Evolutionary conservation across 1,284 basidiomycete species (phyloP).

Genomic region (Bjerkandera adusta): DNA sequence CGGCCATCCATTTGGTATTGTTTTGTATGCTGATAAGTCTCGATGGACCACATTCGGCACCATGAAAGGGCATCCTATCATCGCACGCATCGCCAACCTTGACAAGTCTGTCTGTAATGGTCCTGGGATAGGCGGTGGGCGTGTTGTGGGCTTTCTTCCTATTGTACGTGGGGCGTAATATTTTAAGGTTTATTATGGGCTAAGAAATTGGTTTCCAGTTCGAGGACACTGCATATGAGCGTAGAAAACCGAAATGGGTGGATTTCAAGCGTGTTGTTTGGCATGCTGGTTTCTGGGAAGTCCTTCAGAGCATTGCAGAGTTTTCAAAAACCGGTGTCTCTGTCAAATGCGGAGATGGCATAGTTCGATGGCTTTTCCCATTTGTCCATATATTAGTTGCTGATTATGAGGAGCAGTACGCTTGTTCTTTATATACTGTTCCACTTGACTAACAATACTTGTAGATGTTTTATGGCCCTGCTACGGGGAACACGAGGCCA

Average conservation of each 20-base stretch:
- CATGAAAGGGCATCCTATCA: slow-evolving; percentile 39
- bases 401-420: slow-evolving; percentile 8
- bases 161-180: slow-evolving; percentile 27
- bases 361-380: background rate
- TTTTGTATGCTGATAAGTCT: slow-evolving; percentile 44
- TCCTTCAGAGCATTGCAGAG: background rate
- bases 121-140: slow-evolving; percentile 32
- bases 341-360: background rate
- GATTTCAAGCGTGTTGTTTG: slow-evolving; percentile 2
- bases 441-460: background rate
- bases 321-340: background rate
- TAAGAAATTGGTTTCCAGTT: background rate
- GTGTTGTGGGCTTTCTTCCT: slow-evolving; percentile 40
- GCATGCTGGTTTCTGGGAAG: background rate
- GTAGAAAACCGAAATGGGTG: background rate
- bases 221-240: background rate
- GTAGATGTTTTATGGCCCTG: slow-evolving; percentile 5
- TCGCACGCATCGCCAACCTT: slow-evolving; percentile 37
- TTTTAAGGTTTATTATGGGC: background rate
- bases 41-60: slow-evolving; percentile 41
- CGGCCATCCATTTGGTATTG: slow-evolving; percentile 23
- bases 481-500: background rate
- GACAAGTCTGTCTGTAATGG: slow-evolving; percentile 36
- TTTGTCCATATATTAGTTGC: slow-evolving; percentile 4
- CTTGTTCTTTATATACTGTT: background rate